Base-by-base conservation (phyloP, 2,329 filamentous ascomycete genomes). In the Botrytis sinoallii region DNA sequence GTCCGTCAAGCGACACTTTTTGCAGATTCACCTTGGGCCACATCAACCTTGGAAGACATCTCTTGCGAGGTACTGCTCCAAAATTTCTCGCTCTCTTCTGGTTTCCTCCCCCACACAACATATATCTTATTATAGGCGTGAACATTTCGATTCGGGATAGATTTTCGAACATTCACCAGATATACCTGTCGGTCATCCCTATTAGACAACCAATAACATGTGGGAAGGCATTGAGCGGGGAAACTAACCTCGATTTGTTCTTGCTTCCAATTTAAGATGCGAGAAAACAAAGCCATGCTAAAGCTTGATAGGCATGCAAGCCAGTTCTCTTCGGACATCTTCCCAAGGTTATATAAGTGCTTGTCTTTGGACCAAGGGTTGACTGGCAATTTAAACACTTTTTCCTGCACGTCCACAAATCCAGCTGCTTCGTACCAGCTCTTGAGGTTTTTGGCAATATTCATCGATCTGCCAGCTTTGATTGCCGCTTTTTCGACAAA, bases 401-500 rank as follows among this genome's bases (percentile, higher is more conserved):
- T 82, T 78, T 89, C 84, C 44, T 85, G 83, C 20, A 90, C 84
- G 71, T 89, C 86, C 10, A 87, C 84, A 75, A 90, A 90, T 0
- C 88, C 88, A 2, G 84, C 86, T 40, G 85, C 83, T 70, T 77
- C 75, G 42, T 79, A 79, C 78, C 78, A 79, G 7, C 65, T 52
- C 65, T 78, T 78, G 29, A 80, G 46, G 25, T 76, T 77, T 64
- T 76, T 74, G 16, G 77, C 79, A 55, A 79, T 77, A 18, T 74
- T 67, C 60, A 79, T 68, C 2, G 78, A 76, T 29, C 78, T 73
- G 25, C 74, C 75, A 18, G 78, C 76, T 55, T 74, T 60, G 59
- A 70, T 75, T 8, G 78, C 75, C 10, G 78, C 79, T 7, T 77
- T 66, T 32, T 79, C 76, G 22, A 75, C 46, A 18, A 73, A 73